phyloP scores from a whole-genome alignment of 1,284 basidiomycete genomes.

The Violaceomyces palustris region DNA sequence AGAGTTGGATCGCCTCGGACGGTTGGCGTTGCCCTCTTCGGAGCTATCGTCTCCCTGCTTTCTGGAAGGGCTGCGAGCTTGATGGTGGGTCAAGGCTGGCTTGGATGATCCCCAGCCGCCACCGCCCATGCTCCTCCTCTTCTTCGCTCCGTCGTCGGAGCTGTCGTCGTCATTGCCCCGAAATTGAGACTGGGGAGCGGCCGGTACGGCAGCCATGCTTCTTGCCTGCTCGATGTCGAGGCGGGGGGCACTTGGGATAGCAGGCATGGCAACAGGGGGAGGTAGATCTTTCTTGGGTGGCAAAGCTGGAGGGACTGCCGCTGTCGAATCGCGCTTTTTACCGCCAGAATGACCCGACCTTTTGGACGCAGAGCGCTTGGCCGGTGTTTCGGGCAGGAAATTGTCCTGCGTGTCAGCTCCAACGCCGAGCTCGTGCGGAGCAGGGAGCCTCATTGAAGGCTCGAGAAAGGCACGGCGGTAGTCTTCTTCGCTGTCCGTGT shows the following conservation, averaged over 20 bases:
- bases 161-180: conserved; percentile 1
- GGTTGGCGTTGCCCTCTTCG: conserved; percentile 19
- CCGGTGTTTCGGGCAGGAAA: conserved; percentile 16
- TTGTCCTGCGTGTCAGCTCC: conserved; percentile 22
- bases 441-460: conserved; percentile 23
- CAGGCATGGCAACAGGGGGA: conserved; percentile 17
- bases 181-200: neutral
- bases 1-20: conserved; percentile 29
- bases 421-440: conserved; percentile 26
- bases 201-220: conserved; percentile 8
- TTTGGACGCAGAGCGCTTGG: too few species aligned
- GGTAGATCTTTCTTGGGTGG: conserved; percentile 16
- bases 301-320: conserved; percentile 7
- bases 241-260: conserved; percentile 34
- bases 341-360: too few species aligned
- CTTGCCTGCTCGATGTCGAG: conserved; percentile 31
- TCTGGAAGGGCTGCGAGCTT: conserved; percentile 3
- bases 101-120: neutral
- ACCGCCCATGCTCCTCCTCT: neutral
- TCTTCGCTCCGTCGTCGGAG: conserved; percentile 7
- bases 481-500: conserved; percentile 34
- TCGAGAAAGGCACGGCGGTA: conserved; percentile 31
- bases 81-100: neutral
- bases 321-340: too few species aligned
- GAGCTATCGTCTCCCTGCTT: too few species aligned